Evolutionary conservation across 495 filamentous ascomycete genomes (phyloP).

Genomic region (Penicillium cataractarum): DNA sequence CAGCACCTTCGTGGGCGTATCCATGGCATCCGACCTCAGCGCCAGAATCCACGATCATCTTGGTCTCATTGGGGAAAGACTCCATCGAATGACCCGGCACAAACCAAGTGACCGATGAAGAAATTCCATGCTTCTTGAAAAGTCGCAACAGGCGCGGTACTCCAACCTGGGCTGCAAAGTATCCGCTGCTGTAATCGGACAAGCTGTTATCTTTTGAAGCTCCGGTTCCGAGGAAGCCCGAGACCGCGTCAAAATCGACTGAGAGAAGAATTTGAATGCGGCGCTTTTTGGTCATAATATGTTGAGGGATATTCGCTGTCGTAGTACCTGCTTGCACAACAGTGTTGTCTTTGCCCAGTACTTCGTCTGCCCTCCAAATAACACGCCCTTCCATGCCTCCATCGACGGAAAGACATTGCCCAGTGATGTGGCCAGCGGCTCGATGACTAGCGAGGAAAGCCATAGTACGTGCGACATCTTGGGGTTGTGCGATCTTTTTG

Average conservation of each 20-base stretch:
- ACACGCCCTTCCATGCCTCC: constrained; percentile 48
- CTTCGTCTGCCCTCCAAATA: constrained; percentile 6
- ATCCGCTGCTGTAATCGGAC: constrained; percentile 61
- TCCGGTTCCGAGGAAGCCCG: constrained; percentile 63
- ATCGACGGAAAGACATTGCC: constrained; percentile 55
- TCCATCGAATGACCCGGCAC: constrained; percentile 66
- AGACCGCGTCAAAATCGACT: constrained; percentile 64
- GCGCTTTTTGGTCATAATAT: constrained; percentile 34
- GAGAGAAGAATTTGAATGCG: constrained; percentile 57
- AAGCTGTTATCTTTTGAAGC: constrained; percentile 31
- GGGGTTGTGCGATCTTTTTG: constrained; percentile 28
- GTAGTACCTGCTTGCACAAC: neutral
- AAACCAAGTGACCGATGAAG: constrained; percentile 63
- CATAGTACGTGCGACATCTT: constrained; percentile 55
- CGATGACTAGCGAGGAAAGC: constrained; percentile 56
- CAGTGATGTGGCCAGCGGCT: constrained; percentile 58
- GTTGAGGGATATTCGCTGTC: constrained; percentile 27
- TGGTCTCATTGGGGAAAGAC: constrained; percentile 58
- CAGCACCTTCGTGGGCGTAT: constrained; percentile 62
- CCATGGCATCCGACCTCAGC: constrained; percentile 65
- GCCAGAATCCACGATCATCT: constrained; percentile 56
- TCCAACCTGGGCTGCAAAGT: constrained; percentile 62
- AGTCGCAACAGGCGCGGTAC: constrained; percentile 62
- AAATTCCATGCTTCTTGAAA: constrained; percentile 55
- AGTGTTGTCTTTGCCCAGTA: neutral